phyloP scores from a whole-genome alignment of 106 monocot species.

The Alisma plantagoaquatica region DNA sequence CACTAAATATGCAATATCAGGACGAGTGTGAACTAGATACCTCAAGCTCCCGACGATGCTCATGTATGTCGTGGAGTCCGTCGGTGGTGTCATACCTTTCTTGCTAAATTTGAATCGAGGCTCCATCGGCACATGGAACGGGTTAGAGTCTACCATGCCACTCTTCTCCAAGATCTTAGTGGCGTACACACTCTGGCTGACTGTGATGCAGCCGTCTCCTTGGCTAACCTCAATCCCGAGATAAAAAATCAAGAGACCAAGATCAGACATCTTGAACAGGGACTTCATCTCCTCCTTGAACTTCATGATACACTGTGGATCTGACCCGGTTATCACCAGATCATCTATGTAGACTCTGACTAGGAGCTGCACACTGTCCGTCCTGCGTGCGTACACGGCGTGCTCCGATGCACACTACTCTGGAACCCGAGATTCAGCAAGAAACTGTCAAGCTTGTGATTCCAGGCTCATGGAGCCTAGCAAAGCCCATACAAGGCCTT shows the following conservation, averaged over 20 bases:
- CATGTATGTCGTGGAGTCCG: not conserved
- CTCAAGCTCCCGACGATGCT: no score
- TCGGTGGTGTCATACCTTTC: not conserved
- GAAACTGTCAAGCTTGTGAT: no score
- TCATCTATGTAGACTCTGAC: no score
- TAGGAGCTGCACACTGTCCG: no score
- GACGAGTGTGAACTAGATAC: conserved; percentile 2
- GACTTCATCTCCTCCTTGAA: not conserved
- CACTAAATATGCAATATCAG: not conserved
- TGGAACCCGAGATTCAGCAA: no score
- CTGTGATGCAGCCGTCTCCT: not conserved
- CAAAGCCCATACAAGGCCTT: no score
- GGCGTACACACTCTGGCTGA: conserved; percentile 6
- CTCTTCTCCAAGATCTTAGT: not conserved
- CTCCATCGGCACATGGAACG: no score
- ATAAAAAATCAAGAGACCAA: not conserved
- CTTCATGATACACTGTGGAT: not conserved
- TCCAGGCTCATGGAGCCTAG: no score
- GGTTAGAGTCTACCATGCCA: conserved; percentile 8
- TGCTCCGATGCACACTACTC: no score
- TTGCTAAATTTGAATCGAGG: conserved; percentile 5
- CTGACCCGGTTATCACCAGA: not conserved
- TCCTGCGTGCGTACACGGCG: no score
- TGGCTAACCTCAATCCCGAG: conserved; percentile 12
- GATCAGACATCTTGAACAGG: conserved; percentile 2